Evolutionary conservation across 805 yeast genomes (phyloP), one percentile per base, ranked within the genome.

Genomic region (Metschnikowia orientalis): DNA sequence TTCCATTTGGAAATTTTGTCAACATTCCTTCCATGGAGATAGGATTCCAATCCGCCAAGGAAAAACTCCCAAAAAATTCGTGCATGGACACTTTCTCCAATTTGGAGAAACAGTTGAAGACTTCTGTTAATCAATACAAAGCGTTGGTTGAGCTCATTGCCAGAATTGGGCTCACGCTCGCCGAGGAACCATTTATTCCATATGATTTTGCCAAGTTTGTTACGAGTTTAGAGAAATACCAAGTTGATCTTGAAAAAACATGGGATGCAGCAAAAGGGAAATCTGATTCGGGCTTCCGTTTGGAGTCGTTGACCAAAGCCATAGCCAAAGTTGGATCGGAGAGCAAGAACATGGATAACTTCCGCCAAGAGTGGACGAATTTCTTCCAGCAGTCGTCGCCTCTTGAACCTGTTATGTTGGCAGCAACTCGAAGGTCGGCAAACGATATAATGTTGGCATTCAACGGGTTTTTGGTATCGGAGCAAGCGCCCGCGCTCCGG

Each of bases 401-500:
- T 2, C 49, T 77, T 3, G 95, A 89, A 52, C 88, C 95, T 1
- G 75, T 87, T 2, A 53, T 81, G 35, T 60, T 85, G 23, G 71
- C 89, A 0, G 77, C 79, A 28, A 78, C 75, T 42, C 67, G 97
- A 48, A 75, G 85, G 81, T 76, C 75, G 36, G 83, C 92, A 85
- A 89, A 89, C 56, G 69, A 76, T n/a, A 75, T 76, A 40, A 57
- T 86, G 47, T 56, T 74, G 3, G 54, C 59, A 10, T 64, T 84
- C 37, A 81, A 79, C 41, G 72, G 71, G 41, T 54, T 64, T 12
- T 71, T 84, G 42, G 50, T 80, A 7, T 52, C 63, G 5, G 52
- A 63, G 2, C 61, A 58, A 6, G 75, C 75, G 1, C 46, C 73
- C 1, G 64, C 66, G 4, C 50, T 59, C 5, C 67, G 95, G 21